Evolutionary conservation across 176 grass and related monocot genomes (phyloP).

Genomic region (Avena atlantica): DNA sequence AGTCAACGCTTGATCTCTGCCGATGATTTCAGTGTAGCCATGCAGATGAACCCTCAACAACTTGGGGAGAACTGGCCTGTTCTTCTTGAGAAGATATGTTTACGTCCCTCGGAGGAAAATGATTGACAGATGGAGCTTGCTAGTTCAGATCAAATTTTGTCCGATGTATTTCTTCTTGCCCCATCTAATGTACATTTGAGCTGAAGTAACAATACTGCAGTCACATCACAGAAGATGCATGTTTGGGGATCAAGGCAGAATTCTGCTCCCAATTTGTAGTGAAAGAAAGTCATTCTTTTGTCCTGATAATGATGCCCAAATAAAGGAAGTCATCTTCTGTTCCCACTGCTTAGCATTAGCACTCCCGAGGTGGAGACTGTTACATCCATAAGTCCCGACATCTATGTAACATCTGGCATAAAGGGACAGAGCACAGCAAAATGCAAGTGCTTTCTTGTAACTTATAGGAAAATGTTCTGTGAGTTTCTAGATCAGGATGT

Average conservation of each 20-base stretch:
- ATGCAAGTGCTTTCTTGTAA: conserved; percentile 70
- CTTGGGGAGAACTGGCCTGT: conserved; percentile 85
- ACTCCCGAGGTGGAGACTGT: conserved; percentile 51
- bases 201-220: conserved; percentile 41
- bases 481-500: conserved; percentile 72
- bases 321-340: conserved; percentile 62
- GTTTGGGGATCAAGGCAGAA: conserved; percentile 48
- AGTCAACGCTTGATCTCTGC: conserved; percentile 56
- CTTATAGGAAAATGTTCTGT: conserved; percentile 74
- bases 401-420: conserved; percentile 64
- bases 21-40: conserved; percentile 87
- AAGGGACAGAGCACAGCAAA: conserved; percentile 57
- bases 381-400: conserved; percentile 57
- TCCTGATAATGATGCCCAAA: conserved; percentile 50
- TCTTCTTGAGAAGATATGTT: conserved; percentile 87
- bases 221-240: conserved; percentile 54
- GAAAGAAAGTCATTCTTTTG: conserved; percentile 55
- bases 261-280: conserved; percentile 47
- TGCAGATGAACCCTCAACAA: conserved; percentile 90
- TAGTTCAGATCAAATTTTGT: conserved; percentile 58
- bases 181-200: conserved; percentile 61
- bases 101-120: conserved; percentile 72
- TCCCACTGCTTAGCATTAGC: conserved; percentile 48
- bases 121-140: conserved; percentile 53
- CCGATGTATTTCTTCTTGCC: conserved; percentile 55